Base-by-base conservation (phyloP, 495 filamentous ascomycete species). In the Opeltia flavorubescens region DNA sequence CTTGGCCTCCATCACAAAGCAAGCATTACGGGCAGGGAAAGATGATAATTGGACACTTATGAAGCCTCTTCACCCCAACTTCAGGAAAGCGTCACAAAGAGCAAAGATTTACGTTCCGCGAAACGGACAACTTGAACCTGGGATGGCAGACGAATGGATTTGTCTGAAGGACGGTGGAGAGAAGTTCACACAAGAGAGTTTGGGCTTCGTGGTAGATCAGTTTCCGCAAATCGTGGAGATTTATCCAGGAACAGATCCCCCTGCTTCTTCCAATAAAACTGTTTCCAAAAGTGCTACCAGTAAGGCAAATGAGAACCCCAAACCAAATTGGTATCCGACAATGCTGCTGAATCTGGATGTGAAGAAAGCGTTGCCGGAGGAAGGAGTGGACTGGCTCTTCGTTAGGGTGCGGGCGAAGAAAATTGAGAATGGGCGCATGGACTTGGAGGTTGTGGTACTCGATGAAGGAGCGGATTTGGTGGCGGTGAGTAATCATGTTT, bases 131-230 rank as follows among this genome's bases (percentile, higher is more conserved):
- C 50, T 46, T 3, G 48, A 50, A 30, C 66, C 57, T 15, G 65
- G 62, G 7, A 51, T 69, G 2, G 58, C 76, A 4, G 83, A 87
- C 54, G 68, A 85, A 56, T 89, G 84, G 84, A 61, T 85, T 8
- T 61, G 72, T 6, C 68, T 82, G 41, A 12, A 49, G 0, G 57
- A 62, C 27, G 18, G 33, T 1, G 15, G 44, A 7, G 44, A 53
- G 35, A 36, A 27, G n/a, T 52, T 56, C 54, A 55, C 40, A 9
- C 42, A 53, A 29, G 40, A 40, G 3, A 35, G 13, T 9, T 29
- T 59, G 4, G 55, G 48, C 12, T 55, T 44, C 43, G 48, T 57
- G 25, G 49, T 44, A n/a, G 55, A 59, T 41, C 61, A 59, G 36
- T 66, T 61, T 43, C 68, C 67, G 25, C 60, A 50, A 20, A 48